Conservation (phyloP, 352 stramenopile species). For the Elongisporangium prolatum region DNA sequence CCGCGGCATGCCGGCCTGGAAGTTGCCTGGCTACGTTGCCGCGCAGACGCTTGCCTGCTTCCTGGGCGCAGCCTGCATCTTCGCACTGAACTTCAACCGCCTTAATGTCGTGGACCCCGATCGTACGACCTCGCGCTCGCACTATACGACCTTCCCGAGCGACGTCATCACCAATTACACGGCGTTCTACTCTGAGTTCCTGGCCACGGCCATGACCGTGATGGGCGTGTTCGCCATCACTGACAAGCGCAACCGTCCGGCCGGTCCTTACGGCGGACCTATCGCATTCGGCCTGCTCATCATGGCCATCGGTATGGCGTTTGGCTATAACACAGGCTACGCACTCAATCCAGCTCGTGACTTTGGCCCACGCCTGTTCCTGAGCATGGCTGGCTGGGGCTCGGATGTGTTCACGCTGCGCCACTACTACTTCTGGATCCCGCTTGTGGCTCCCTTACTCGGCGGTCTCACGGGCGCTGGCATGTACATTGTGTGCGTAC, state of each 20-base stretch:
- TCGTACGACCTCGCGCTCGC: slow-evolving; percentile 15
- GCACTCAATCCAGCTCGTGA: slow-evolving; percentile 45
- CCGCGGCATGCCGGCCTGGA: slow-evolving; percentile 35
- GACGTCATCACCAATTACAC: slow-evolving; percentile 18
- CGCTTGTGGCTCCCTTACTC: slow-evolving; percentile 36
- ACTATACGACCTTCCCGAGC: slow-evolving; percentile 22
- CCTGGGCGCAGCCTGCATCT: slow-evolving; percentile 17
- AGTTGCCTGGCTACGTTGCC: slow-evolving; percentile 36
- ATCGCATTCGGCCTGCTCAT: slow-evolving; percentile 28
- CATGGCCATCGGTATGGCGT: slow-evolving; percentile 30
- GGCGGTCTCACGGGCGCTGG: slow-evolving; percentile 37
- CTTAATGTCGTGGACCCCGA: slow-evolving; percentile 19
- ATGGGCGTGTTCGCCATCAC: slow-evolving; percentile 23
- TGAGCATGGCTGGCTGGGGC: slow-evolving; percentile 43
- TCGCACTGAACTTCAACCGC: slow-evolving; percentile 20
- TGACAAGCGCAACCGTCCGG: slow-evolving; percentile 16
- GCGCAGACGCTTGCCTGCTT: slow-evolving; percentile 27
- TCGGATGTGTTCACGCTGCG: slow-evolving; percentile 42
- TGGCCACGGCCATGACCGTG: slow-evolving; percentile 22
- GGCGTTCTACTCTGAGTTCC: slow-evolving; percentile 25
- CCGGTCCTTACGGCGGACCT: slow-evolving; percentile 13
- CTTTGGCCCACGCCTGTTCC: slow-evolving; percentile 42
- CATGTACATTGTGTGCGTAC: slow-evolving; percentile 39
- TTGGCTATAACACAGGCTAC: slow-evolving; percentile 34
- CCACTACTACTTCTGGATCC: slow-evolving; percentile 62